Evolutionary conservation across 768 basidiomycete species (phyloP).

Genomic region (Mycena crocata): DNA sequence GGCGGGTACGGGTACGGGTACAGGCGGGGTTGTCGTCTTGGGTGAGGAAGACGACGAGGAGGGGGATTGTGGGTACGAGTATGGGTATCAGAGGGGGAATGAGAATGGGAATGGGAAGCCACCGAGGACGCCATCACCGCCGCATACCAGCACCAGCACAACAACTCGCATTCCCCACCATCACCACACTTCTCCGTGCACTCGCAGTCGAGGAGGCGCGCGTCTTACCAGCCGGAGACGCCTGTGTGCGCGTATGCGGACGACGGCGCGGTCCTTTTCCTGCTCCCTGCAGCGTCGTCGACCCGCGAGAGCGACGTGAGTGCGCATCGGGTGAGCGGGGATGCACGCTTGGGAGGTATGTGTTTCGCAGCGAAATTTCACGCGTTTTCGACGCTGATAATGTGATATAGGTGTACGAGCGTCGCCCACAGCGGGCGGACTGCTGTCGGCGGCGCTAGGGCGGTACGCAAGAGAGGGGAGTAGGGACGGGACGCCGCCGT

Average conservation of each 20-base stretch:
- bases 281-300: slow-evolving; percentile 24
- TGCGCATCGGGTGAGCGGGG: neutral
- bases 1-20: neutral
- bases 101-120: neutral
- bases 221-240: neutral
- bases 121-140: slow-evolving; percentile 15
- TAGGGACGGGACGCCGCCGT: neutral
- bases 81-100: too few relatives aligned
- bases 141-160: too few relatives aligned
- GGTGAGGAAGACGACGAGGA: slow-evolving; percentile 10
- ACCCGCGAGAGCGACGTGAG: slow-evolving; percentile 11
- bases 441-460: slow-evolving; percentile 21
- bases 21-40: neutral
- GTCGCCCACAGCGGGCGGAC: neutral
- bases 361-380: too few relatives aligned
- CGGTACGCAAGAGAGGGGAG: neutral
- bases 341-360: too few relatives aligned
- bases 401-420: too few relatives aligned
- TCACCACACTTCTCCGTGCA: slow-evolving; percentile 5
- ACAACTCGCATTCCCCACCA: too few relatives aligned
- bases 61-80: neutral
- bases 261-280: slow-evolving; percentile 32
- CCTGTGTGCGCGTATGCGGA: slow-evolving; percentile 19
- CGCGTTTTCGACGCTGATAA: too few relatives aligned
- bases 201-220: neutral